phyloP scores from a whole-genome alignment of 306 rosid species.

The Vigna hirtella region DNA sequence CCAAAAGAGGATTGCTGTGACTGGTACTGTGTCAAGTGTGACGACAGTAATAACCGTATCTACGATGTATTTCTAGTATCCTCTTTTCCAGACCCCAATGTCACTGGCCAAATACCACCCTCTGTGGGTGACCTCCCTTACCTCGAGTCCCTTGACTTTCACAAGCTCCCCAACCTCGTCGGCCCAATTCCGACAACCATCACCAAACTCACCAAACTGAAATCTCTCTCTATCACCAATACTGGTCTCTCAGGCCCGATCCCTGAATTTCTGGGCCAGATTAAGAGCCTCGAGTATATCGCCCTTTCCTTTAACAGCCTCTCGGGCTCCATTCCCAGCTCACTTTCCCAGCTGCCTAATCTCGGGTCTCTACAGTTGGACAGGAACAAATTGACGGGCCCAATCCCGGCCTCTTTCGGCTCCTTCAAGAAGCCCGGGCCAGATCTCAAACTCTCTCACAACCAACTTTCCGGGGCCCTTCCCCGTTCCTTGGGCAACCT shows the following conservation, averaged over 20 bases:
- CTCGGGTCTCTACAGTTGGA: neutral
- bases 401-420: neutral
- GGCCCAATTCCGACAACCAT: neutral
- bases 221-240: neutral
- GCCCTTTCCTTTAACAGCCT: neutral
- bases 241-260: neutral
- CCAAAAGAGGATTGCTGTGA: neutral
- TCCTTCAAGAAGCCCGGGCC: conserved; percentile 3
- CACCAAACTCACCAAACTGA: neutral
- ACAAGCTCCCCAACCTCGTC: conserved; percentile 12
- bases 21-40: neutral
- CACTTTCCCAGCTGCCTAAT: neutral
- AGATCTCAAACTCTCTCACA: neutral
- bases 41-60: neutral
- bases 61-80: neutral
- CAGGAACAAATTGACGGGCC: neutral
- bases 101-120: neutral
- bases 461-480: neutral
- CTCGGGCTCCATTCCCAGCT: neutral
- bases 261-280: neutral
- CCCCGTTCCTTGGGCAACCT: neutral
- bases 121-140: neutral
- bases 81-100: neutral
- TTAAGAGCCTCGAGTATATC: neutral
- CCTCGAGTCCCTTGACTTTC: neutral